Conservation (phyloP, 2,329 filamentous ascomycete genomes). For the Rhytidhysteron rufulum region DNA sequence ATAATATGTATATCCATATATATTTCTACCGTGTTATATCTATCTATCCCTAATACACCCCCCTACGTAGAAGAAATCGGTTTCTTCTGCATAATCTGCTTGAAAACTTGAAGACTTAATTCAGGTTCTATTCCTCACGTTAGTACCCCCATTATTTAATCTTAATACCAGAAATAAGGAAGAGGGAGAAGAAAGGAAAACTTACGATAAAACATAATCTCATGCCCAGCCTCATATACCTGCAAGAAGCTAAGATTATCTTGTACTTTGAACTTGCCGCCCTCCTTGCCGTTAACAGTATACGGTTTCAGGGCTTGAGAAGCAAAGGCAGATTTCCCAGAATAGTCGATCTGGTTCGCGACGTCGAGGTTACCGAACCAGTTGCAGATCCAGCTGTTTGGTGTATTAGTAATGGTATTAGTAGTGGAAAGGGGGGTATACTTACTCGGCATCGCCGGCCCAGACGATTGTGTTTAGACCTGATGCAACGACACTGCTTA, state of each 20-base stretch:
- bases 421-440: conserved; percentile 3
- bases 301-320: conserved; percentile 39
- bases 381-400: conserved; percentile 30
- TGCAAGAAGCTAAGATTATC: conserved; percentile 57
- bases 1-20: too few species aligned
- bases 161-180: background rate
- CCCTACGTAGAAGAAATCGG: conserved; percentile 30
- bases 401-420: background rate
- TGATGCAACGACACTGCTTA: conserved; percentile 16
- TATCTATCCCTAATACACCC: background rate
- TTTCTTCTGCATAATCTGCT: conserved; percentile 42
- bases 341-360: conserved; percentile 32
- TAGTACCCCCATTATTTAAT: background rate
- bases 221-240: conserved; percentile 43
- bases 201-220: conserved; percentile 47
- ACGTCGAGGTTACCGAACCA: conserved; percentile 38
- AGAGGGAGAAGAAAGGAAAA: background rate
- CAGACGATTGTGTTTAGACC: conserved; percentile 33
- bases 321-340: conserved; percentile 38
- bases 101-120: conserved; percentile 48
- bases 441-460: conserved; percentile 44
- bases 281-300: conserved; percentile 44
- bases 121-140: conserved; percentile 36
- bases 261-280: conserved; percentile 58
- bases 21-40: too few species aligned